A percentile compares a stretch with the other conserved stretches of the same genome.
These are phyloP conservation scores for Linnemannia elongata DNA, from an alignment of 192 early-diverging fungal genomes.

Conservation along the genomic window DNA sequence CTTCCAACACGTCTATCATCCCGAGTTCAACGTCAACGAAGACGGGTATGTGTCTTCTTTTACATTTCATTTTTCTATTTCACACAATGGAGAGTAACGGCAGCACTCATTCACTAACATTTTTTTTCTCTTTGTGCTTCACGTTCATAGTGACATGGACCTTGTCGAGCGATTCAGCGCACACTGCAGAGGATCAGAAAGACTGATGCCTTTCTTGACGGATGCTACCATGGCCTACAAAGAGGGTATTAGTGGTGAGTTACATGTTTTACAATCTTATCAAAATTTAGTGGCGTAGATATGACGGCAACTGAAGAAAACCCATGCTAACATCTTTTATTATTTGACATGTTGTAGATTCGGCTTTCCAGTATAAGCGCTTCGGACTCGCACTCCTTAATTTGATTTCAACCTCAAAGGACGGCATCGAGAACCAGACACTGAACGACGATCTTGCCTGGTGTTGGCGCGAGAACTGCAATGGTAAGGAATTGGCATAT, in stretches of 20 bases:
- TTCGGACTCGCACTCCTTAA: conserved; percentile 52
- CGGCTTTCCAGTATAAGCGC: conserved; percentile 51
- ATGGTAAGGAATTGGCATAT: conserved; percentile 27
- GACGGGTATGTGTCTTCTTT: conserved; percentile 45
- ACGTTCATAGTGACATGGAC: conserved; percentile 47
- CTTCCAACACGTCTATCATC: conserved; percentile 63
- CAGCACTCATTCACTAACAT: background rate
- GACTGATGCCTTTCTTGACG: conserved; percentile 55
- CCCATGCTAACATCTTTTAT: background rate
- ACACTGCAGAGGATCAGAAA: conserved; percentile 50
- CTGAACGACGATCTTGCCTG: conserved; percentile 58
- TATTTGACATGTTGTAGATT: conserved; percentile 22
- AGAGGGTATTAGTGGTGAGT: conserved; percentile 47
- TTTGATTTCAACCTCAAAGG: conserved; percentile 55
- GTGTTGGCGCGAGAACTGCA: conserved; percentile 63
- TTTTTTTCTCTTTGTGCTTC: background rate
- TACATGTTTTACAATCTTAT: background rate
- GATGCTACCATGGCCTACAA: conserved; percentile 55
- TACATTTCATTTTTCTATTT: background rate
- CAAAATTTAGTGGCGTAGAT: background rate
- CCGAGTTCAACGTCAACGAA: conserved; percentile 60
- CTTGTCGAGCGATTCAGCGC: conserved; percentile 55
- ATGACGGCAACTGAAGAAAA: no score
- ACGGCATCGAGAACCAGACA: conserved; percentile 42
- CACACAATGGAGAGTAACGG: background rate